These are phyloP conservation scores for Setaria italica DNA, from an alignment of 202 grass and related monocot genomes.

Conservation along the genomic window DNA sequence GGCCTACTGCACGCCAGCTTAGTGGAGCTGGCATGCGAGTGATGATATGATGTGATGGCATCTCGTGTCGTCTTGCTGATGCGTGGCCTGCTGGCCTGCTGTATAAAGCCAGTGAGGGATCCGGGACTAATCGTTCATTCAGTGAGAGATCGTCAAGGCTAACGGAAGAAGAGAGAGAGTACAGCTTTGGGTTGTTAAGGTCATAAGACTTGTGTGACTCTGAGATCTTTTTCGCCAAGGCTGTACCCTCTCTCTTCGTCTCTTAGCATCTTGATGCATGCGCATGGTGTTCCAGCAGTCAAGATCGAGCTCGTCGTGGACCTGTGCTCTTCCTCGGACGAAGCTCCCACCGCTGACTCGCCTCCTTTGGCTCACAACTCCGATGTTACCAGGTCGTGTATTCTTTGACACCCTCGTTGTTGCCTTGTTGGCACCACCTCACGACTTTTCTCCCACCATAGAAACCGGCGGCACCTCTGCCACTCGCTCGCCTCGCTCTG, in stretches of 20 bases:
- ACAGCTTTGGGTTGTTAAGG: conserved; percentile 46
- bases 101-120: conserved; percentile 16
- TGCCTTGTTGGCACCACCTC: too few relatives aligned
- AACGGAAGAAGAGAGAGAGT: conserved; percentile 63
- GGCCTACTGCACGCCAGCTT: too few relatives aligned
- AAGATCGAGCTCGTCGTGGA: too few relatives aligned
- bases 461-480: too few relatives aligned
- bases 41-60: too few relatives aligned
- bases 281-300: neutral
- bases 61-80: neutral
- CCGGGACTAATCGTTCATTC: neutral
- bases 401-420: too few relatives aligned
- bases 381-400: too few relatives aligned
- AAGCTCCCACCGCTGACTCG: too few relatives aligned
- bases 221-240: conserved; percentile 38
- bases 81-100: neutral
- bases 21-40: neutral
- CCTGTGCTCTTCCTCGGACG: too few relatives aligned
- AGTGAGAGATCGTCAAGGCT: neutral
- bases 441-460: too few relatives aligned
- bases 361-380: too few relatives aligned
- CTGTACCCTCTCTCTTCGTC: conserved; percentile 63
- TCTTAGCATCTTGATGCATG: conserved; percentile 6
- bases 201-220: conserved; percentile 29
- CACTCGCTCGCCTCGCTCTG: too few relatives aligned